Evolutionary conservation across 2,329 filamentous ascomycete genomes (phyloP), one percentile per base, ranked within the genome.

Genomic region (Nemania abortiva): DNA sequence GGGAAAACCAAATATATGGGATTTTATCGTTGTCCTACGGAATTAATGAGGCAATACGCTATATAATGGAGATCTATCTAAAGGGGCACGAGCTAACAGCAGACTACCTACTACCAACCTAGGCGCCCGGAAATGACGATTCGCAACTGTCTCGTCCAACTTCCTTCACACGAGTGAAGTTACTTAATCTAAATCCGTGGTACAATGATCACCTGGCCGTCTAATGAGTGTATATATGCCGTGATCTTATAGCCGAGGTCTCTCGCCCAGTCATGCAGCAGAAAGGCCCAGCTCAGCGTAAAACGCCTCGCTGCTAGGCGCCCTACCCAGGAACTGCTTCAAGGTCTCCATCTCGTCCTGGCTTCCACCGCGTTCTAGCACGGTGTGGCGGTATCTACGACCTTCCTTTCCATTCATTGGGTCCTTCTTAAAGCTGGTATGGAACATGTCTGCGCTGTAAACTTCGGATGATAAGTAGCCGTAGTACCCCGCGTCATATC

Each of bases 401-500:
- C 93, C 93, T 78, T 94, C 89, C 72, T 87, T 87, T 37, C 85
- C 86, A 78, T 94, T 88, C 92, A 95, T 94, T 0, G 93, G 93
- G 78, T 95, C 85, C 74, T 88, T 84, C 83, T 91, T 90, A 83
- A 96, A 96, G 55, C 92, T 90, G 0, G 87, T 87, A 81, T 93
- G 90, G 84, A 95, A 97, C 92, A 97, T 95, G 80, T 97, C 93
- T 29, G 91, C 88, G 24, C 90, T 92, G 82, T 95, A 96, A 20
- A 96, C 93, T 79, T 93, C 88, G 0, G 91, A 93, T 71, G 88
- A 91, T 39, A 91, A 82, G 77, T 91, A 92, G 74, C 89, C 89
- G 79, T 96, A 96, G 82, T 95, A 95, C 52, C 92, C 92, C 34
- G 93, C 92, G 79, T 95, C 93, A 76, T 96, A 96, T 1, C 93